Evolutionary conservation across 2,329 filamentous ascomycete species (phyloP).

Genomic region (Emergomyces africanus): DNA sequence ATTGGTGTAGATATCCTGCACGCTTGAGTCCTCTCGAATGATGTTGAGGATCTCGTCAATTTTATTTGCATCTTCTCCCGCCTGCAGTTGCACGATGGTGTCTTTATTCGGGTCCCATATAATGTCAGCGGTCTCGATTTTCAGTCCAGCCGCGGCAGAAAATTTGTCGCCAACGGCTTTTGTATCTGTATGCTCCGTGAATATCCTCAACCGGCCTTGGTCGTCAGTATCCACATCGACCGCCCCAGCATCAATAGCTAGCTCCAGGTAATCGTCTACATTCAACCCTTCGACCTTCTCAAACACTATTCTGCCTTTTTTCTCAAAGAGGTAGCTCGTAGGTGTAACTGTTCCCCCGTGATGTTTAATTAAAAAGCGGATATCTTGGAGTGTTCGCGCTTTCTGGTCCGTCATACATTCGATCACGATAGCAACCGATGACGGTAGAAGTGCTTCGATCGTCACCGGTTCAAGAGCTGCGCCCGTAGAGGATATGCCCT

Average conservation of each 20-base stretch:
- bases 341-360: conserved; percentile 57
- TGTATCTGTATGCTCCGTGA: conserved; percentile 54
- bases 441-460: conserved; percentile 68
- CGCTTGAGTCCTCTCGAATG: conserved; percentile 52
- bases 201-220: conserved; percentile 58
- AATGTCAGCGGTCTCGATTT: conserved; percentile 64
- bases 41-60: conserved; percentile 45
- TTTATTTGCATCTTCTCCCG: conserved; percentile 40
- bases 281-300: conserved; percentile 41
- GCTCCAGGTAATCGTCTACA: conserved; percentile 63
- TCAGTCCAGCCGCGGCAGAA: conserved; percentile 49
- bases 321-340: conserved; percentile 73
- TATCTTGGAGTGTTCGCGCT: conserved; percentile 56
- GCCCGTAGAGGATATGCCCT: conserved; percentile 66
- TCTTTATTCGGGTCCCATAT: conserved; percentile 77
- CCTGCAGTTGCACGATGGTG: conserved; percentile 53
- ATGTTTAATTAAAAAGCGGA: conserved; percentile 59
- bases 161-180: conserved; percentile 52
- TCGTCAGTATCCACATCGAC: conserved; percentile 43
- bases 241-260: conserved; percentile 72
- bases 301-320: conserved; percentile 62
- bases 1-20: conserved; percentile 73
- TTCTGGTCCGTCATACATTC: conserved; percentile 80
- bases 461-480: conserved; percentile 62
- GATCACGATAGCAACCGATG: conserved; percentile 61